Evolutionary conservation across 331 rosid genomes (phyloP), one percentile per base, ranked within the genome.

Genomic region (Acacia pycnantha): DNA sequence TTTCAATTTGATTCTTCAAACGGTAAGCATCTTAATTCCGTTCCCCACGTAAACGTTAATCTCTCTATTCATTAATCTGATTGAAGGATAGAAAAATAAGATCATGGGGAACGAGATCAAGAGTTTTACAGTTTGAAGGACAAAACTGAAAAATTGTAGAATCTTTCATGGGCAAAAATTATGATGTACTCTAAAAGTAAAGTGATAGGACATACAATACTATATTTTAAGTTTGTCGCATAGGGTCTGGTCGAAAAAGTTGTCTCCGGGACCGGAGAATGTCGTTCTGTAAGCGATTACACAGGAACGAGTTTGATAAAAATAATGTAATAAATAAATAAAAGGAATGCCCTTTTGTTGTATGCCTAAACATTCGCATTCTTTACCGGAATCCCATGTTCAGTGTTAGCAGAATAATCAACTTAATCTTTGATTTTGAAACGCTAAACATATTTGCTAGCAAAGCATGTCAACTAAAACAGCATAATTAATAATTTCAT

Each of bases 221-320:
- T 26, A 35, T 46, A 54, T 50, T 78, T 16, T 68, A 58, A 24
- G 24, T 78, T 78, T 66, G 74, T 33, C 59, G 41, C 31, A 33
- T 27, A 22, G n/a, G 54, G 69, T 68, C 22, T 79, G 76, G 56
- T 69, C 2, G 8, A 68, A 16, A 22, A 37, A 15, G 68, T 12
- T 31, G 69, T 62, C 68, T 73, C 43, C 4, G 47, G 71, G 67
- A 43, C 56, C 65, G 31, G 74, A 58, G 44, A 86, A 26, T 62
- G 69, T 62, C 80, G 81, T 81, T 84, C 26, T 78, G 86, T 74
- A 86, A 87, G 78, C 51, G 11, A 48, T 29, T 40, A 53, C 67
- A 43, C 31, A 21, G 62, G 70, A 61, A 72, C 21, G 50, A 8
- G 43, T 53, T 43, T 11, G 22, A 78, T 73, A 58, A n/a, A 19